Percentiles rank a stretch among this genome's conserved stretches.
Conservation (phyloP, 495 filamentous ascomycete genomes). For the Chaetomium tenue region DNA sequence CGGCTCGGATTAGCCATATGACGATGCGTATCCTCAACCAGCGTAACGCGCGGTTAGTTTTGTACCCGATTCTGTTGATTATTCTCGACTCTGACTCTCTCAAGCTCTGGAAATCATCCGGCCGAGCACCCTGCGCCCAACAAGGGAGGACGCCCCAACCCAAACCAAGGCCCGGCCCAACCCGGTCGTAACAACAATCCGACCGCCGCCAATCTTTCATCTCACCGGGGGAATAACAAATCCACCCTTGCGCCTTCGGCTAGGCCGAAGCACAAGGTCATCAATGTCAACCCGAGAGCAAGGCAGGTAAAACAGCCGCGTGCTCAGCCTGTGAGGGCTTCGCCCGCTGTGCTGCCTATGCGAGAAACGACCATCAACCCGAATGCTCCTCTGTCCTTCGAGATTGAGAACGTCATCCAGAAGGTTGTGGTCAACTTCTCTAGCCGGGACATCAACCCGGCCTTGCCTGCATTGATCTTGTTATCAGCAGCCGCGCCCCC, state of each 20-base stretch:
- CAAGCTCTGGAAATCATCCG: neutral
- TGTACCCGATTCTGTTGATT: neutral
- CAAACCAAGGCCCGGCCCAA: neutral
- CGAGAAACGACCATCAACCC: neutral
- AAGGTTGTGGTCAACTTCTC: neutral
- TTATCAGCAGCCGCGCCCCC: conserved; percentile 5
- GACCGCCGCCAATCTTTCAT: neutral
- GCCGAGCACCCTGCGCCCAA: neutral
- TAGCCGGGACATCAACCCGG: conserved; percentile 2
- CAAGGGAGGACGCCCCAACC: neutral
- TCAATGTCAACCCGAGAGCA: neutral
- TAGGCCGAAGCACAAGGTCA: neutral
- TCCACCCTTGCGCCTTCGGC: neutral
- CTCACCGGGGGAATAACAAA: neutral
- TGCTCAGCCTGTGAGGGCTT: neutral
- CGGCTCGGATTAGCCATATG: neutral
- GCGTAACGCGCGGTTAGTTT: conserved; percentile 4
- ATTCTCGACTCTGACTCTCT: neutral
- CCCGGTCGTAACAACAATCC: neutral
- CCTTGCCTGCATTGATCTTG: conserved; percentile 1
- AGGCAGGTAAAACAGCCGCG: neutral
- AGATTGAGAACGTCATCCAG: neutral
- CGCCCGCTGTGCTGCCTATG: neutral
- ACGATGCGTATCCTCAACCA: conserved; percentile 13
- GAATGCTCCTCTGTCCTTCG: neutral